Evolutionary conservation across 768 basidiomycete species (phyloP).

Genomic region (Termitomyces sp.): DNA sequence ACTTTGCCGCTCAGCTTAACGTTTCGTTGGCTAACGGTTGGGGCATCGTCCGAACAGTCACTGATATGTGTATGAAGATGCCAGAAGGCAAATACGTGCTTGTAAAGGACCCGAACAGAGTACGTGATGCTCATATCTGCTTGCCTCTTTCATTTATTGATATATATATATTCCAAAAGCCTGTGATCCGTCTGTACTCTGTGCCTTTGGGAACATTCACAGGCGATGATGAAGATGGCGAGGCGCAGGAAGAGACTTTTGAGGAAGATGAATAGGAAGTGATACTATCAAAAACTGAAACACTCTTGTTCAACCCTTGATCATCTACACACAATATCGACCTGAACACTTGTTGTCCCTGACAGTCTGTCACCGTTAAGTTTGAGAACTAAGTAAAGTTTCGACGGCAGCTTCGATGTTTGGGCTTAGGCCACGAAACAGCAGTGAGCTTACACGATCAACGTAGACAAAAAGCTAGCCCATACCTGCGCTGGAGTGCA

Average conservation of each 20-base stretch:
- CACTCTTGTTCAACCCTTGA: slow-evolving; percentile 14
- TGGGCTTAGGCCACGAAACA: slow-evolving; percentile 39
- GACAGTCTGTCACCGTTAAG: slow-evolving; percentile 17
- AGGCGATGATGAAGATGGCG: slow-evolving; percentile 65
- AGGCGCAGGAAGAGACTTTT: slow-evolving; percentile 26
- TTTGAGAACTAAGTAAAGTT: slow-evolving; percentile 58
- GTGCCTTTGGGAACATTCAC: slow-evolving; percentile 90
- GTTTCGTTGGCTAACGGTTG: slow-evolving; percentile 94
- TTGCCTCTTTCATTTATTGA: not conserved
- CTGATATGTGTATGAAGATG: slow-evolving; percentile 93
- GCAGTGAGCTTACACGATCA: not conserved
- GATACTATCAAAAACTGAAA: slow-evolving; percentile 20
- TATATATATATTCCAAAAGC: slow-evolving; percentile 45
- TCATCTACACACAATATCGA: slow-evolving; percentile 12
- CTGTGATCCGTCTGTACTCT: slow-evolving; percentile 89
- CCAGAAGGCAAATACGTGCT: slow-evolving; percentile 98
- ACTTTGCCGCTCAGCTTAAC: slow-evolving; percentile 94
- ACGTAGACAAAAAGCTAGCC: slow-evolving; percentile 14
- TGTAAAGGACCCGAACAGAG: slow-evolving; percentile 97
- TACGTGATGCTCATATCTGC: slow-evolving; percentile 31
- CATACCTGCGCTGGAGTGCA: slow-evolving; percentile 78
- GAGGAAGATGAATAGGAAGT: slow-evolving; percentile 38
- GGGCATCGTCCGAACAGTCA: slow-evolving; percentile 96
- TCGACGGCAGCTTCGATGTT: slow-evolving; percentile 84
- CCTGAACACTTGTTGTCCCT: slow-evolving; percentile 10